These are phyloP conservation scores for Hirschfeldia incana DNA, from an alignment of 345 rosid species.

Conservation along the genomic window DNA sequence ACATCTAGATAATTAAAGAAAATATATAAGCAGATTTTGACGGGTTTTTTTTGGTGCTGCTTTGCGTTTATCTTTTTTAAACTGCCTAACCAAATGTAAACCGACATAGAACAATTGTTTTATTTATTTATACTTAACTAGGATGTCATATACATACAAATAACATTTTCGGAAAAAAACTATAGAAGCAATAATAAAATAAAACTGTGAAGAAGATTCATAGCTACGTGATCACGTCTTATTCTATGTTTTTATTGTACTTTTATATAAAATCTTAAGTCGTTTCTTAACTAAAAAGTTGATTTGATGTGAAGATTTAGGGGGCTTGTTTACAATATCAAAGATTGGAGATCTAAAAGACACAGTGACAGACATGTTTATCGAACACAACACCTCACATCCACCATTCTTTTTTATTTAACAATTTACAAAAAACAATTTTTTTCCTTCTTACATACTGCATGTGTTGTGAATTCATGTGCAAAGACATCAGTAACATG, in stretches of 20 bases:
- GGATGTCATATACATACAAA: neutral
- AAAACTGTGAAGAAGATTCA: conserved; percentile 1
- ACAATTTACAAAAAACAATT: conserved; percentile 2
- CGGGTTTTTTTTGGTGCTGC: conserved; percentile 1
- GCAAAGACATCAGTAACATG: conserved; percentile 58
- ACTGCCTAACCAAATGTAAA: neutral
- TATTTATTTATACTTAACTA: neutral
- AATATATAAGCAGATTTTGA: neutral
- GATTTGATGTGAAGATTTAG: conserved; percentile 25
- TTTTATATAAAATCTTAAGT: neutral
- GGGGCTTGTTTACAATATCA: conserved; percentile 9
- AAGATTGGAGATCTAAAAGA: conserved; percentile 32
- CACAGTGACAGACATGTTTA: conserved; percentile 69
- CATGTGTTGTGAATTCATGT: conserved; percentile 42
- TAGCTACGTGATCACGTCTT: neutral
- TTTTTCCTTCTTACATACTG: conserved; percentile 28
- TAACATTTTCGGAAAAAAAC: neutral
- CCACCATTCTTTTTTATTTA: neutral
- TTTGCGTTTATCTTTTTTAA: neutral
- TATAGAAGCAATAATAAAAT: neutral
- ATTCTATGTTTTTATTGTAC: neutral
- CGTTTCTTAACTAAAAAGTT: neutral
- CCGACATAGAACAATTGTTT: neutral
- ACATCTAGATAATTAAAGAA: neutral
- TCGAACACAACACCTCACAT: conserved; percentile 41